Evolutionary conservation across 306 rosid genomes (phyloP), one percentile per base, ranked within the genome.

Genomic region (Comarum palustre): DNA sequence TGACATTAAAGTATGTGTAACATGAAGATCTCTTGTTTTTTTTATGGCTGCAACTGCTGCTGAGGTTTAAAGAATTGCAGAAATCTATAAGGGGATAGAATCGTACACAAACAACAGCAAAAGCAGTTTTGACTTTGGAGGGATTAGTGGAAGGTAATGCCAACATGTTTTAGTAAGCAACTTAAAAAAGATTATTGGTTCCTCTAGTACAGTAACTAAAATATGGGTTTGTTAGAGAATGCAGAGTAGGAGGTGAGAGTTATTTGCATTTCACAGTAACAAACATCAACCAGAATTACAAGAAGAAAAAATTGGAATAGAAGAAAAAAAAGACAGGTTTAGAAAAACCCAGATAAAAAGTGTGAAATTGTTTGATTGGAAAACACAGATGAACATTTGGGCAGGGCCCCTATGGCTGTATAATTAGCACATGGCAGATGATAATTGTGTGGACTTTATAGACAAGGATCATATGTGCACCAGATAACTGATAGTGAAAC

Each of bases 61-160:
- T 25, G 34, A 5, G 15, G 9, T 6, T 14, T n/a, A 25, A 57
- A 62, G 17, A 78, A 72, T 11, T 66, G 41, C 34, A 64, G 14
- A 41, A 63, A 78, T 55, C 2, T 14, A 2, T 10, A 11, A 10
- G 9, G 27, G 15, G 62, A 6, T 20, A 27, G 27, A 29, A 75
- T 55, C 76, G 75, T 19, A 55, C 64, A 47, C 54, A n/a, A 50
- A 36, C 65, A 14, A 71, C 8, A 20, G 51, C 72, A 72, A 59
- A 38, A 20, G 3, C 12, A 54, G 61, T 72, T 66, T 66, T 80
- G 80, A 80, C 77, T 75, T 66, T 8, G 7, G 62, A 43, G 41
- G 79, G n/a, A 16, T 29, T 62, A 22, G 43, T 29, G 34, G 66
- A 67, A 51, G 19, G 47, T 25, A 22, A 46, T 51, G 62, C 57